A percentile compares a stretch with the other conserved stretches of the same genome.
Conservation (phyloP, 768 basidiomycete genomes). For the Rhodotorula graminis region DNA sequence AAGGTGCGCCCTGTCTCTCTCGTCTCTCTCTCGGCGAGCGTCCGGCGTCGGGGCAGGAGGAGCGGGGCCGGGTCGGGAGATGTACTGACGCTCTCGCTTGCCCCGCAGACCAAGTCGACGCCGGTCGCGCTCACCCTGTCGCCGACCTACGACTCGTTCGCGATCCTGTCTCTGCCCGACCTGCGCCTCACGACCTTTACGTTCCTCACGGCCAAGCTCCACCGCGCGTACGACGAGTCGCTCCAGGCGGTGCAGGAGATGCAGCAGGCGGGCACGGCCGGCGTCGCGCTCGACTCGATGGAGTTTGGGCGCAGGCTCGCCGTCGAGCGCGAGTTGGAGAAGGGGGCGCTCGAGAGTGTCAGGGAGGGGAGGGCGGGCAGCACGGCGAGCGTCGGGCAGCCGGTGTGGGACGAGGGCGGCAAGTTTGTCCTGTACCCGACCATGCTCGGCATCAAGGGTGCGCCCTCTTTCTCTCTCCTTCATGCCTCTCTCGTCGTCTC, state of each 20-base stretch:
- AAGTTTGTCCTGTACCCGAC: constrained; percentile 91
- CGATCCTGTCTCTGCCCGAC: constrained; percentile 87
- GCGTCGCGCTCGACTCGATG: constrained; percentile 84
- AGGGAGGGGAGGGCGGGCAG: constrained; percentile 57
- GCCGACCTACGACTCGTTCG: constrained; percentile 80
- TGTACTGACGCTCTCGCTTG: no score
- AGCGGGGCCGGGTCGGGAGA: no score
- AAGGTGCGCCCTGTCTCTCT: constrained; percentile 58
- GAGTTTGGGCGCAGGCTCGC: constrained; percentile 97
- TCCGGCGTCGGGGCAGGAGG: no score
- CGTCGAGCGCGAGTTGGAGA: constrained; percentile 80
- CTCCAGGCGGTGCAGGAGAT: constrained; percentile 90
- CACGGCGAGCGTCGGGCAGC: constrained; percentile 63
- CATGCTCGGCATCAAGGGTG: constrained; percentile 90
- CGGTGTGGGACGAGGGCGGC: constrained; percentile 97
- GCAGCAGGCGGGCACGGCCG: constrained; percentile 87
- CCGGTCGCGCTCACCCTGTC: constrained; percentile 90
- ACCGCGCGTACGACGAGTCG: constrained; percentile 91
- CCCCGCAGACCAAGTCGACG: constrained; percentile 73
- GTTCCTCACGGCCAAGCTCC: constrained; percentile 81
- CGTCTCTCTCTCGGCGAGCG: background rate
- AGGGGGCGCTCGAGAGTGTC: constrained; percentile 38
- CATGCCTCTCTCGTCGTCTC: background rate
- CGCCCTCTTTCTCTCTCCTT: constrained; percentile 19
- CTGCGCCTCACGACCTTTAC: constrained; percentile 91